A percentile compares a stretch with the other conserved stretches of the same genome.
Evolutionary conservation across 2,329 filamentous ascomycete genomes (phyloP).

Genomic region (Sporothrix pseudoabietina): DNA sequence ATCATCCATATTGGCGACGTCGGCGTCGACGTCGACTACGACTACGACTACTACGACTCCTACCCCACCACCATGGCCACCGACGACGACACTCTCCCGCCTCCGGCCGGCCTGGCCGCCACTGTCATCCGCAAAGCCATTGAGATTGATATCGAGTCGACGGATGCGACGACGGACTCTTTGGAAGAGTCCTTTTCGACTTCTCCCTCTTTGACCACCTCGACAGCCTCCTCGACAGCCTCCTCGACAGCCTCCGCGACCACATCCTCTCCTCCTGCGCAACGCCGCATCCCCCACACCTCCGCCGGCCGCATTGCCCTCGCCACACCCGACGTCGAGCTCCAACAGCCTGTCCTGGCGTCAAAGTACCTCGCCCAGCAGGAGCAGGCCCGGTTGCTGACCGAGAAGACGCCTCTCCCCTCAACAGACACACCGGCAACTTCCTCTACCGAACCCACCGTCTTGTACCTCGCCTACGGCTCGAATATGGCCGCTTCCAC

Average conservation of each 20-base stretch:
- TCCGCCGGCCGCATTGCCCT: conserved; percentile 46
- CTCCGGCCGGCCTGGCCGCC: conserved; percentile 9
- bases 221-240: background rate
- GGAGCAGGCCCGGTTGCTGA: background rate
- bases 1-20: conserved; percentile 25
- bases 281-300: conserved; percentile 41
- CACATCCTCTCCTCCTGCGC: background rate
- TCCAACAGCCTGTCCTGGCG: conserved; percentile 30
- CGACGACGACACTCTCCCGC: background rate
- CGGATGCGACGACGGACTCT: background rate
- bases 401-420: conserved; percentile 20
- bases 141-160: background rate
- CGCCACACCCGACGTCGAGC: conserved; percentile 28
- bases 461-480: conserved; percentile 86
- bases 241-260: background rate
- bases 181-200: too few species aligned
- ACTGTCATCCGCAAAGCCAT: background rate
- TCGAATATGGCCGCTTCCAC: conserved; percentile 83
- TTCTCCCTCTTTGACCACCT: too few species aligned
- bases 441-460: conserved; percentile 43
- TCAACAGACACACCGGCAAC: conserved; percentile 30
- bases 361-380: conserved; percentile 7
- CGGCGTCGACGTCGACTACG: conserved; percentile 18
- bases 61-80: background rate
- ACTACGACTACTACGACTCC: background rate